These are phyloP conservation scores for Castanea mollissima DNA, from an alignment of 306 rosid species.

Conservation along the genomic window DNA sequence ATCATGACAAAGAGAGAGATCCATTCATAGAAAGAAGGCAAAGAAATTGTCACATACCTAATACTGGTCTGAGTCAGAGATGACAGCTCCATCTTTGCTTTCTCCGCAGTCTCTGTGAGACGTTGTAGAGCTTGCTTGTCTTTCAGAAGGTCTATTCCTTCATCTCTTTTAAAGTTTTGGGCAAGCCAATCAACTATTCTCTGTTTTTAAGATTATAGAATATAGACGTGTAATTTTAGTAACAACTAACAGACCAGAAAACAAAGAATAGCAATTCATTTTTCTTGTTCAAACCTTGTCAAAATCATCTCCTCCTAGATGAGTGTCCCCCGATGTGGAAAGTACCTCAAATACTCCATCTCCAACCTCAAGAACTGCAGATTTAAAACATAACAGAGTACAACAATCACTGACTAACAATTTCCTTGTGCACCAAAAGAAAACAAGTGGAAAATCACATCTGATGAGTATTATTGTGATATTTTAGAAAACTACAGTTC, in stretches of 20 bases:
- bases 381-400: not conserved
- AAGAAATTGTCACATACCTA: conserved; percentile 37
- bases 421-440: too few relatives aligned
- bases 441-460: too few relatives aligned
- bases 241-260: not conserved
- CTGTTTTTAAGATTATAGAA: conserved; percentile 30
- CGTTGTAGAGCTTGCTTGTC: conserved; percentile 98
- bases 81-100: conserved; percentile 95
- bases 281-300: conserved; percentile 62
- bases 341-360: conserved; percentile 98
- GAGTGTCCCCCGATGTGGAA: conserved; percentile 94
- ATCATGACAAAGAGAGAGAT: not conserved
- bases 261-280: not conserved
- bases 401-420: not conserved
- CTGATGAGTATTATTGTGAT: too few relatives aligned
- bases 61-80: conserved; percentile 83
- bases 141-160: conserved; percentile 81
- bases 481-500: too few relatives aligned
- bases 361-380: conserved; percentile 90
- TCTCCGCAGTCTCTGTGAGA: conserved; percentile 94
- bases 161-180: conserved; percentile 65
- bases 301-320: conserved; percentile 97
- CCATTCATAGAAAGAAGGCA: not conserved
- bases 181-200: conserved; percentile 96
- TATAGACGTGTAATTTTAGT: not conserved